Evolutionary conservation across 192 early-diverging fungal genomes (phyloP), one percentile per base, ranked within the genome.

Genomic region (Backusella australiensis): DNA sequence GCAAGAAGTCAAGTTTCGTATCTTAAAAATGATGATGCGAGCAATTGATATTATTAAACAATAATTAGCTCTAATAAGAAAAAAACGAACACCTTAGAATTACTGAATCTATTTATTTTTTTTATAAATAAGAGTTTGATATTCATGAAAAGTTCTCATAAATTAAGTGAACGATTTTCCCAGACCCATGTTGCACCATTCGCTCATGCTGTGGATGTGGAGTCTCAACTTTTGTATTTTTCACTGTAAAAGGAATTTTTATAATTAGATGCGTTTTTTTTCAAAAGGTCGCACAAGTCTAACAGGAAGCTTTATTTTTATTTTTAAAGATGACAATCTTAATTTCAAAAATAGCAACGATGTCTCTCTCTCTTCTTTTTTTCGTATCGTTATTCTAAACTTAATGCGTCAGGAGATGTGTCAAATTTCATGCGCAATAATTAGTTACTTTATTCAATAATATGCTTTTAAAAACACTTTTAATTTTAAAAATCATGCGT

Each of bases 111-210:
- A 9, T 21, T n/a, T 56, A n/a, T 32, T 32, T 32, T 29, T 29
- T 56, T 7, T 56, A 56, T n/a, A n/a, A 21, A 56, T n/a, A 56
- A n/a, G 8, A 1, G n/a, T 21, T 21, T 21, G 21, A 56, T 56
- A 56, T 56, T 56, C 53, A 56, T 56, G 53, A 56, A 56, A 56
- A 56, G 21, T 56, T 56, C 53, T 21, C 53, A 56, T 56, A 56
- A 56, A 56, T 6, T n/a, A 56, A 56, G 21, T 26, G 19, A 9
- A 56, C n/a, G n/a, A 2, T 26, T 56, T 56, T 56, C 53, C 53
- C 53, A 56, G 53, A 21, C 21, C 23, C 9, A 56, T 56, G 53
- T 56, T 56, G n/a, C 21, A 56, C 53, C 53, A 21, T 56, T 21
- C 21, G n/a, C 15, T 44, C 42, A 44, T n/a, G 53, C 21, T 9